Percentiles rank a stretch among this genome's conserved stretches.
Evolutionary conservation across 371 early-diverging fungal species (phyloP).

Genomic region (Mycotypha africana): DNA sequence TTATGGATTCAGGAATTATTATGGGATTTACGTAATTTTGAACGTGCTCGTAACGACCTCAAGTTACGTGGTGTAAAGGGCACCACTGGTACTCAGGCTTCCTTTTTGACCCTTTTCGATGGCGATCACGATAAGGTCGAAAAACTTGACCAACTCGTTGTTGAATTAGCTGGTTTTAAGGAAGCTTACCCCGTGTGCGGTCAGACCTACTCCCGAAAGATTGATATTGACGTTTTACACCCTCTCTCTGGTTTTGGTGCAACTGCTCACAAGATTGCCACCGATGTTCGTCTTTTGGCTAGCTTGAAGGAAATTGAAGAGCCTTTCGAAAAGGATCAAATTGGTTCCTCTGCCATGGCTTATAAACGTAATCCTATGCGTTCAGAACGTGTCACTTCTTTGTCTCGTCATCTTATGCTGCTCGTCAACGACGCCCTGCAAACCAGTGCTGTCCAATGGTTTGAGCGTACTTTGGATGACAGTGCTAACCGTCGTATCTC

Average conservation of each 20-base stretch:
- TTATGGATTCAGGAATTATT: constrained; percentile 94
- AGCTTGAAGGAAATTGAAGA: constrained; percentile 97
- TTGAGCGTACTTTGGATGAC: constrained; percentile 96
- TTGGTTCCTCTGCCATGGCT: constrained; percentile 98
- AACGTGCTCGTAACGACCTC: constrained; percentile 83
- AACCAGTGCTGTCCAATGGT: constrained; percentile 93
- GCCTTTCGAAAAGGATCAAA: constrained; percentile 98
- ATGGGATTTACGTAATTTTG: constrained; percentile 94
- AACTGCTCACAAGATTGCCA: constrained; percentile 95
- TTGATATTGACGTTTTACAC: constrained; percentile 89
- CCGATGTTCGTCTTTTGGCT: constrained; percentile 94
- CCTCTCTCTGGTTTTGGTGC: constrained; percentile 92
- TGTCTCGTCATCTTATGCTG: constrained; percentile 95
- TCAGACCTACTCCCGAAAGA: constrained; percentile 97
- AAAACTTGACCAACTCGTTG: constrained; percentile 83
- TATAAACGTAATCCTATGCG: constrained; percentile 99
- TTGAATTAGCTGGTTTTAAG: constrained; percentile 85
- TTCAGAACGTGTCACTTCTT: constrained; percentile 92
- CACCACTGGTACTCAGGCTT: constrained; percentile 98
- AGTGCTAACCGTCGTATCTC: constrained; percentile 95
- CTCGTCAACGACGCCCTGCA: constrained; percentile 83
- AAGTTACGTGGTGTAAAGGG: constrained; percentile 97
- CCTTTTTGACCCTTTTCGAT: constrained; percentile 92
- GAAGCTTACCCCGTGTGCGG: constrained; percentile 90
- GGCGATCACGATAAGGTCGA: constrained; percentile 95